Conservation (phyloP, 371 early-diverging fungal genomes). For the Thermomucor indicae-seudaticae region DNA sequence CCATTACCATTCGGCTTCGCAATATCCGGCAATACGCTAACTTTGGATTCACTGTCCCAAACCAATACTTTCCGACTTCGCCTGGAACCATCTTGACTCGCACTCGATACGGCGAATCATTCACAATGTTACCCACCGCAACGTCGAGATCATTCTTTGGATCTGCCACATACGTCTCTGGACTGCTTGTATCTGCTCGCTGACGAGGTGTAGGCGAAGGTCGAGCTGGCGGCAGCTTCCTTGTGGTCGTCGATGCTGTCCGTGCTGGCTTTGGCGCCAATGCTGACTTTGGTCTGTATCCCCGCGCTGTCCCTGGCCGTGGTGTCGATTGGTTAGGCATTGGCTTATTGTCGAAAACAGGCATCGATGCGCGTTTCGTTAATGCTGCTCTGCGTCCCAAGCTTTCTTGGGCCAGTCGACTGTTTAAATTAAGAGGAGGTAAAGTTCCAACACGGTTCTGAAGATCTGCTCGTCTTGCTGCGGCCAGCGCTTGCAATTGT, state of each 20-base stretch:
- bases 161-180: constrained; percentile 54
- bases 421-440: too few species aligned
- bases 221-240: not conserved
- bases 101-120: constrained; percentile 47
- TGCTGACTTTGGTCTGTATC: constrained; percentile 7
- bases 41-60: constrained; percentile 68
- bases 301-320: not conserved
- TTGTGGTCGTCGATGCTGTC: not conserved
- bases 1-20: constrained; percentile 70
- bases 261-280: constrained; percentile 4
- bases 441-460: constrained; percentile 25
- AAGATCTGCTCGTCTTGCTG: constrained; percentile 46
- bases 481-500: constrained; percentile 39
- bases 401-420: constrained; percentile 10
- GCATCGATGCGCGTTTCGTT: constrained; percentile 18
- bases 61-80: constrained; percentile 70
- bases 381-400: constrained; percentile 16
- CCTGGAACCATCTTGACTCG: constrained; percentile 49
- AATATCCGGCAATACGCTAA: constrained; percentile 71
- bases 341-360: constrained; percentile 27
- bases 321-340: constrained; percentile 11
- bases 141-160: constrained; percentile 70
- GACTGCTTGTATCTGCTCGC: constrained; percentile 3
- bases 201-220: not conserved
- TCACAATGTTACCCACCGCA: constrained; percentile 66